Evolutionary conservation across 2,329 filamentous ascomycete species (phyloP).

Genomic region (Teratosphaeria zuluensis): DNA sequence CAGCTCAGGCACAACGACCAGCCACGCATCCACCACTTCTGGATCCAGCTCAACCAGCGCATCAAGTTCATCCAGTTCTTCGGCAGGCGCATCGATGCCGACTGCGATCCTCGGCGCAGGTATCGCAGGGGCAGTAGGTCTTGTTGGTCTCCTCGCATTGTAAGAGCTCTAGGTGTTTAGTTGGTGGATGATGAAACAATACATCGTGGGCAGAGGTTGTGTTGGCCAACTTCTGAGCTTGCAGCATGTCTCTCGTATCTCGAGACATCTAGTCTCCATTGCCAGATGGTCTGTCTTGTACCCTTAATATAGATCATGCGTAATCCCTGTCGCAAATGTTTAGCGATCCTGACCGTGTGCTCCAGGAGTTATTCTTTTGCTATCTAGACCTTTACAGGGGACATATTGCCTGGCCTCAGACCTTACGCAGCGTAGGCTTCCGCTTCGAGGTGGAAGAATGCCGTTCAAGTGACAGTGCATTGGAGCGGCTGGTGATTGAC

Average conservation of each 20-base stretch:
- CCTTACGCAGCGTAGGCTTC: slow-evolving; percentile 3
- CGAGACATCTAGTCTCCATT: no score
- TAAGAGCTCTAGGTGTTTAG: slow-evolving; percentile 22
- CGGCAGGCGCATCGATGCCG: slow-evolving; percentile 23
- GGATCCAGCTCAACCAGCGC: slow-evolving; percentile 7
- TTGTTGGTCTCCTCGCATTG: slow-evolving; percentile 35
- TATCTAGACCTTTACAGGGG: no score
- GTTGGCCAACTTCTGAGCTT: no score
- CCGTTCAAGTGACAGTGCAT: slow-evolving; percentile 8
- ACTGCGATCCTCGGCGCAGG: slow-evolving; percentile 30
- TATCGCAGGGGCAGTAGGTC: slow-evolving; percentile 32
- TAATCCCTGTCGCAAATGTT: no score
- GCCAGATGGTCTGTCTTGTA: no score
- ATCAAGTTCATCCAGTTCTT: slow-evolving; percentile 3
- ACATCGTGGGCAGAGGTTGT: no score
- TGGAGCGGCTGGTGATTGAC: slow-evolving; percentile 4
- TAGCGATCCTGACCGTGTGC: no score
- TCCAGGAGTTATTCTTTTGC: no score
- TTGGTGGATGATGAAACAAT: background rate
- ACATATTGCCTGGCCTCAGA: background rate
- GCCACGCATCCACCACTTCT: slow-evolving; percentile 8
- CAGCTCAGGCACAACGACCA: slow-evolving; percentile 3
- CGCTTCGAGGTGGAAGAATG: slow-evolving; percentile 4
- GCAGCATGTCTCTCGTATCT: no score
- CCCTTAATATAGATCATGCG: no score